These are phyloP conservation scores for Fusarium miscanthi DNA, from an alignment of 2,329 filamentous ascomycete species.

Conservation along the genomic window DNA sequence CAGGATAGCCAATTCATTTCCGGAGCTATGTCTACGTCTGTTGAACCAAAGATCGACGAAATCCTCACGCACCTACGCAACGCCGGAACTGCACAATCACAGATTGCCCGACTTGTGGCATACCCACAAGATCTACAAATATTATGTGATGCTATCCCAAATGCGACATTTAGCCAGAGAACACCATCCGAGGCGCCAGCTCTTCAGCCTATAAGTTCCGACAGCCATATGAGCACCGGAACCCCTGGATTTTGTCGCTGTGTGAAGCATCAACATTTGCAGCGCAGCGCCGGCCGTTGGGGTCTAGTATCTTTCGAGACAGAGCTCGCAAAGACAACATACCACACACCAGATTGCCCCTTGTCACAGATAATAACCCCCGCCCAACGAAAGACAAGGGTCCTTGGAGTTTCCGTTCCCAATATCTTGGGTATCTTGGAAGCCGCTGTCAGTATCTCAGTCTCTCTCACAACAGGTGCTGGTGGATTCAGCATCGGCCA, in stretches of 20 bases:
- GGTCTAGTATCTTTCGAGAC: not conserved
- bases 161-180: not conserved
- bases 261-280: not conserved
- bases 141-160: not conserved
- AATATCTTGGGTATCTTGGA: not conserved
- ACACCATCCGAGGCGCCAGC: accelerated
- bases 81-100: not conserved
- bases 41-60: not conserved
- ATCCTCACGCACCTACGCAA: not conserved
- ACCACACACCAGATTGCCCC: not conserved
- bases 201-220: not conserved
- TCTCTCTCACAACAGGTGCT: not conserved
- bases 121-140: not conserved
- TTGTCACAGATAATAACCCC: not conserved
- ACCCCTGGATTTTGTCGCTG: not conserved
- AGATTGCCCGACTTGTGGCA: not conserved
- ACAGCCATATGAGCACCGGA: too few relatives aligned
- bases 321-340: not conserved
- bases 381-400: not conserved
- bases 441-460: not conserved
- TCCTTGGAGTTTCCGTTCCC: not conserved
- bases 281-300: not conserved
- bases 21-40: not conserved
- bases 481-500: not conserved
- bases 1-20: not conserved